Conservation (phyloP, 768 basidiomycete genomes). For the Gloeopeniophorella convolvens region DNA sequence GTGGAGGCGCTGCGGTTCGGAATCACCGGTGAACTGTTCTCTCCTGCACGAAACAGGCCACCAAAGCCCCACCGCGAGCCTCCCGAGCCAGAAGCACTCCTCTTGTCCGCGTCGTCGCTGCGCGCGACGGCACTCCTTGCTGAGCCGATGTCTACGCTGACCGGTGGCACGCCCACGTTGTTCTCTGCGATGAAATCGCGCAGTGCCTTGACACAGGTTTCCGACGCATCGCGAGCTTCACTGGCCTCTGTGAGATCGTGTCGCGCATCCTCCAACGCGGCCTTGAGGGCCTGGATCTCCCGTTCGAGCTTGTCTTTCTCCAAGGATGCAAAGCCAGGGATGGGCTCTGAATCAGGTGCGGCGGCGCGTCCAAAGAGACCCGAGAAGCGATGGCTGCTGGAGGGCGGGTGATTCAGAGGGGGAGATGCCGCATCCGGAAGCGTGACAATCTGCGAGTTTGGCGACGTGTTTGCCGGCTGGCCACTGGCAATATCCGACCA, state of each 20-base stretch:
- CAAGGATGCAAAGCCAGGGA: not conserved
- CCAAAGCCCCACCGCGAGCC: conserved; percentile 21
- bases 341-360: conserved; percentile 34
- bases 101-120: conserved; percentile 17
- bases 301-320: conserved; percentile 55
- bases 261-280: conserved; percentile 55
- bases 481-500: conserved; percentile 30
- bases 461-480: conserved; percentile 25
- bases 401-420: conserved; percentile 24
- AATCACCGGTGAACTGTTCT: conserved; percentile 6
- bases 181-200: conserved; percentile 77
- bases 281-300: conserved; percentile 50
- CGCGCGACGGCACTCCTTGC: conserved; percentile 3
- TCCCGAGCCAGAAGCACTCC: conserved; percentile 14
- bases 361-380: conserved; percentile 48
- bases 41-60: conserved; percentile 17
- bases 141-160: conserved; percentile 18
- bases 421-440: conserved; percentile 21
- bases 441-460: conserved; percentile 7
- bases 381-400: conserved; percentile 37
- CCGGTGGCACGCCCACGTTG: conserved; percentile 43
- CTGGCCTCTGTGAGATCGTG: conserved; percentile 68
- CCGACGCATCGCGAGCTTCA: conserved; percentile 84
- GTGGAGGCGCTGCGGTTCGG: conserved; percentile 6
- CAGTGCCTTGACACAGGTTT: conserved; percentile 75